A percentile compares a stretch with the other conserved stretches of the same genome.
phyloP scores from a whole-genome alignment of 768 basidiomycete genomes.

The Xerocomus potaroensis region DNA sequence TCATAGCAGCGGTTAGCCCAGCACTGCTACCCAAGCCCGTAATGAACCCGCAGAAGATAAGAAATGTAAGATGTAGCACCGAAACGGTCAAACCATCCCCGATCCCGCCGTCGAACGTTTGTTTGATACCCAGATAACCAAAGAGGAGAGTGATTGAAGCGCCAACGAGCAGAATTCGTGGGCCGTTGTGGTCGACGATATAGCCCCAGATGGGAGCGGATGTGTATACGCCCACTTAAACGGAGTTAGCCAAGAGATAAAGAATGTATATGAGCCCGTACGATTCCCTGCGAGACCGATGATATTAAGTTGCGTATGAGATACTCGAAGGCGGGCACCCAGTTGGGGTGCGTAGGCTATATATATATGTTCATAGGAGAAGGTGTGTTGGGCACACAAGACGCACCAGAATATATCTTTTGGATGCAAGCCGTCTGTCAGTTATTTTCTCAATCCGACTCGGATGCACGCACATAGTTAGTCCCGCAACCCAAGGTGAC shows the following conservation, averaged over 20 bases:
- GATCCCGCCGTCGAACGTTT: conserved; percentile 58
- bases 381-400: not conserved
- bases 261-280: conserved; percentile 31
- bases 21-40: conserved; percentile 78
- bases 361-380: conserved; percentile 19
- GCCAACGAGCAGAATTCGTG: conserved; percentile 57
- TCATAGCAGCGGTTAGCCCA: conserved; percentile 66
- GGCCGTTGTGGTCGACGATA: conserved; percentile 71
- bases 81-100: conserved; percentile 37
- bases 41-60: conserved; percentile 62
- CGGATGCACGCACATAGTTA: conserved; percentile 56
- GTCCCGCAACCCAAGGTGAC: conserved; percentile 66
- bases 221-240: conserved; percentile 68
- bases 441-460: not conserved
- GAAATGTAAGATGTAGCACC: conserved; percentile 39
- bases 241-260: not conserved
- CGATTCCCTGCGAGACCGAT: conserved; percentile 78
- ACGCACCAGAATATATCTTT: conserved; percentile 31
- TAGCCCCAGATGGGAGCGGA: conserved; percentile 77
- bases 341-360: conserved; percentile 86
- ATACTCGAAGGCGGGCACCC: conserved; percentile 66
- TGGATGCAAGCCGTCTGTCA: not conserved
- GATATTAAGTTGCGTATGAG: conserved; percentile 78
- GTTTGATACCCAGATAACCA: conserved; percentile 74
- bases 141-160: conserved; percentile 57